Evolutionary conservation across 768 basidiomycete genomes (phyloP).

Genomic region (Termitomyces sp.): DNA sequence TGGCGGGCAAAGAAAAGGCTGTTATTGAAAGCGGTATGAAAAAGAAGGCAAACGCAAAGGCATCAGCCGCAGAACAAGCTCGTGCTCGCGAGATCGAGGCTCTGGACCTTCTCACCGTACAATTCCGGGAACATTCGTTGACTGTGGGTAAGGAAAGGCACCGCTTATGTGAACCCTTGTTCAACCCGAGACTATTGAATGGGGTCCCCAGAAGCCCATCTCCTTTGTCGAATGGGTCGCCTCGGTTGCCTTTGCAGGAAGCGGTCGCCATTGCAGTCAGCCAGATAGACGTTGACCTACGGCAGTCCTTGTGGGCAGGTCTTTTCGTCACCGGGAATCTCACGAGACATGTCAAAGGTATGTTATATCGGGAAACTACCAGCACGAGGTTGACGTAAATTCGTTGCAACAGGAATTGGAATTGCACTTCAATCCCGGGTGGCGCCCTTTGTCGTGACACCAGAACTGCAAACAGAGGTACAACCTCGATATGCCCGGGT

Average conservation of each 20-base stretch:
- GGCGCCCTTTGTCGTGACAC: conserved; percentile 50
- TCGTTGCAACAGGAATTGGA: conserved; percentile 42
- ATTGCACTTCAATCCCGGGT: conserved; percentile 69
- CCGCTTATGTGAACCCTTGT: conserved; percentile 86
- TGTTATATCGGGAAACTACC: conserved; percentile 6
- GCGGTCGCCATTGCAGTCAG: conserved; percentile 59
- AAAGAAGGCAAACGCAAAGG: conserved; percentile 66
- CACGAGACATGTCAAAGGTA: conserved; percentile 67
- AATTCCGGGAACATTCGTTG: conserved; percentile 65
- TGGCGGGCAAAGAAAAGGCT: conserved; percentile 87
- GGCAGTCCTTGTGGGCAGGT: conserved; percentile 73
- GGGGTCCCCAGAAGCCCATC: conserved; percentile 23
- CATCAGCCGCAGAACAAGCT: conserved; percentile 73
- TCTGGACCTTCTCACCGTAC: conserved; percentile 70
- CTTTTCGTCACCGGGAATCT: conserved; percentile 79
- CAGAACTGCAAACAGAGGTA: conserved; percentile 64
- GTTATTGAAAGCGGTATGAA: conserved; percentile 84
- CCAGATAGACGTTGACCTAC: conserved; percentile 55
- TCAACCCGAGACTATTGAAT: conserved; percentile 59
- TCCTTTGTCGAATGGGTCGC: conserved; percentile 18
- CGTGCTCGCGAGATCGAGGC: conserved; percentile 80
- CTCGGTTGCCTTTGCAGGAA: conserved; percentile 52
- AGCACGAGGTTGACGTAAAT: neutral
- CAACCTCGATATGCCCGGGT: conserved; percentile 63
- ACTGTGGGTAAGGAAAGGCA: conserved; percentile 86